A percentile compares a stretch with the other conserved stretches of the same genome.
Evolutionary conservation across 768 basidiomycete genomes (phyloP).

Genomic region (Boletus huronensis): DNA sequence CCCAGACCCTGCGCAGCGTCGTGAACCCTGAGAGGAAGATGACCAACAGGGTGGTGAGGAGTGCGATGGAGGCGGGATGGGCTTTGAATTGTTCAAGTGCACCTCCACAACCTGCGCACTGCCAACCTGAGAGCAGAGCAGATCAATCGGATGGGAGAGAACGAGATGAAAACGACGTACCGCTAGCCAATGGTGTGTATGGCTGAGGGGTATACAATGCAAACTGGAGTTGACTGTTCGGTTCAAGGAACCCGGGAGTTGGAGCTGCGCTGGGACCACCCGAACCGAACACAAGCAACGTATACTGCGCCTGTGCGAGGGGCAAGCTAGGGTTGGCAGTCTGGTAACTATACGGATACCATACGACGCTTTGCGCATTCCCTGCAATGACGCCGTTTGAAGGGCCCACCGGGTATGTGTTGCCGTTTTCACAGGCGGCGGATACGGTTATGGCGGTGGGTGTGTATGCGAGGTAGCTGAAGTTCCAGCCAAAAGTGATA

Average conservation of each 20-base stretch:
- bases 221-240: slow-evolving; percentile 53
- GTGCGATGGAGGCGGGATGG: slow-evolving; percentile 32
- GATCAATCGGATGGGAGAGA: background rate
- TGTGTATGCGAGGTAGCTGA: slow-evolving; percentile 50
- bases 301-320: slow-evolving; percentile 59
- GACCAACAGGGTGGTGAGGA: slow-evolving; percentile 30
- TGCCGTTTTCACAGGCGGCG: slow-evolving; percentile 64
- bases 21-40: slow-evolving; percentile 35
- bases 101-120: slow-evolving; percentile 28
- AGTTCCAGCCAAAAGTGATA: slow-evolving; percentile 75
- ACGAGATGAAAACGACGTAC: slow-evolving; percentile 15
- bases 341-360: slow-evolving; percentile 63
- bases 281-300: slow-evolving; percentile 53
- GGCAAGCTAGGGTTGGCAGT: slow-evolving; percentile 45
- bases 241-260: slow-evolving; percentile 49
- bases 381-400: slow-evolving; percentile 52
- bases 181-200: slow-evolving; percentile 53
- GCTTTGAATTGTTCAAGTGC: slow-evolving; percentile 30
- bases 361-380: slow-evolving; percentile 46
- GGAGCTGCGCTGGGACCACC: slow-evolving; percentile 49
- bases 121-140: slow-evolving; percentile 23
- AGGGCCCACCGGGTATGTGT: slow-evolving; percentile 65
- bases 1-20: slow-evolving; percentile 30
- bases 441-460: slow-evolving; percentile 58
- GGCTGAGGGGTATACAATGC: slow-evolving; percentile 58